Conservation (phyloP, 768 basidiomycete species). For the Podaxis rugospora region DNA sequence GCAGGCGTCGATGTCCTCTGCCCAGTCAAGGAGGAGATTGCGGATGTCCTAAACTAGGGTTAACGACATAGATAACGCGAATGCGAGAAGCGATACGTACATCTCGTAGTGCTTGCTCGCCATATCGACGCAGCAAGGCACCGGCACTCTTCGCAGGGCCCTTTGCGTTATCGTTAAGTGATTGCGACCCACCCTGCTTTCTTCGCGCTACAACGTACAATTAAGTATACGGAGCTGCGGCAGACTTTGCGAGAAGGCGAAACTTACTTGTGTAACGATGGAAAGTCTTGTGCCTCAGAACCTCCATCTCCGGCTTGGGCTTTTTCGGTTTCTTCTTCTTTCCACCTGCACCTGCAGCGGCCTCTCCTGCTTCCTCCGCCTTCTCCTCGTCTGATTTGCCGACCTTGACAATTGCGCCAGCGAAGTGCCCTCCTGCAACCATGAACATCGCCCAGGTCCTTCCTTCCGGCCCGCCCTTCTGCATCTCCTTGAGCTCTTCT, state of each 20-base stretch:
- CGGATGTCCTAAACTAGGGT: conserved; percentile 70
- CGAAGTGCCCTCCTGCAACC: conserved; percentile 98
- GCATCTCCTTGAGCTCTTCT: conserved; percentile 61
- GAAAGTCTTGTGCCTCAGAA: conserved; percentile 91
- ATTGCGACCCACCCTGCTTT: conserved; percentile 97
- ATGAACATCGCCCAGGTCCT: conserved; percentile 93
- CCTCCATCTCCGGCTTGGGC: conserved; percentile 73
- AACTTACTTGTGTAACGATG: conserved; percentile 95
- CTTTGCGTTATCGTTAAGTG: conserved; percentile 88
- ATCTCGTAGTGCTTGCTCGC: conserved; percentile 89
- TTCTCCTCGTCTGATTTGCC: conserved; percentile 47
- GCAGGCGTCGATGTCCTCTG: conserved; percentile 78
- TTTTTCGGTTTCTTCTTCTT: conserved; percentile 57
- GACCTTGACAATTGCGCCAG: conserved; percentile 82
- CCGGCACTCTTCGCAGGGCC: conserved; percentile 92
- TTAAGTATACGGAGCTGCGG: conserved; percentile 5
- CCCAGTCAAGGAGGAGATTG: conserved; percentile 78
- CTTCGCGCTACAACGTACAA: conserved; percentile 62
- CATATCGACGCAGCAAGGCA: conserved; percentile 89
- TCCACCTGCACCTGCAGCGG: conserved; percentile 32
- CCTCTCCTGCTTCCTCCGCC: conserved; percentile 32
- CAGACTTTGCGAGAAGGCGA: not conserved
- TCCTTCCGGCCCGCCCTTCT: conserved; percentile 45
- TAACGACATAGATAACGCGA: not conserved
- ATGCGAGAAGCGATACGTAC: conserved; percentile 37